Percentiles rank a stretch among this genome's conserved stretches.
Evolutionary conservation across 495 filamentous ascomycete genomes (phyloP).

Genomic region (Clavariopsis aquatica): DNA sequence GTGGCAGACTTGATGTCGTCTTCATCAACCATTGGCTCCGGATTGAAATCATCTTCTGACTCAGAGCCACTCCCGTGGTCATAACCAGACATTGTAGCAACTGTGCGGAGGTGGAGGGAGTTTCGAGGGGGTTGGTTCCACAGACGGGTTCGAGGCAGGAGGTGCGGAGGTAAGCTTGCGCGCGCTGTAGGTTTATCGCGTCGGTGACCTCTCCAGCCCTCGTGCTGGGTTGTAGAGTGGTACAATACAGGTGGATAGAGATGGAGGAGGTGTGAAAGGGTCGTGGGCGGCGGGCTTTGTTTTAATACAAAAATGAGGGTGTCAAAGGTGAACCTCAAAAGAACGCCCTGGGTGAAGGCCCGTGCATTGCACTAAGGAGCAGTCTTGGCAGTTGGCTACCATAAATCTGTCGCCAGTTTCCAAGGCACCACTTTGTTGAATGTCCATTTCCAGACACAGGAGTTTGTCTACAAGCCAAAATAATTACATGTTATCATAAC

Average conservation of each 20-base stretch:
- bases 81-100: constrained; percentile 27
- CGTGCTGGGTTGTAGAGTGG: not conserved
- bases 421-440: not conserved
- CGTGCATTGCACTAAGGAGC: not conserved
- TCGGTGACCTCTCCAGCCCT: not conserved
- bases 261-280: not conserved
- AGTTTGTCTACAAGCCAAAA: not conserved
- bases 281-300: constrained; percentile 7
- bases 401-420: not conserved
- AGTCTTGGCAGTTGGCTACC: not conserved
- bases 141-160: not conserved
- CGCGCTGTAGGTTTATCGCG: not conserved
- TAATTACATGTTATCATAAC: constrained; percentile 5
- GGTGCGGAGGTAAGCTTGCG: not conserved
- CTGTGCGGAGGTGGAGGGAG: not conserved
- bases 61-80: constrained; percentile 63
- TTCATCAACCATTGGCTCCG: constrained; percentile 65
- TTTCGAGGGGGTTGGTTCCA: not conserved
- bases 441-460: too few relatives aligned
- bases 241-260: not conserved
- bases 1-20: constrained; percentile 40
- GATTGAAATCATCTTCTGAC: constrained; percentile 84
- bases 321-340: constrained; percentile 1
- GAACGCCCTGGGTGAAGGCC: not conserved
- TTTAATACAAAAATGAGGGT: not conserved